Conservation (phyloP, 1,139 yeast species). For the Taphrina pruni region DNA sequence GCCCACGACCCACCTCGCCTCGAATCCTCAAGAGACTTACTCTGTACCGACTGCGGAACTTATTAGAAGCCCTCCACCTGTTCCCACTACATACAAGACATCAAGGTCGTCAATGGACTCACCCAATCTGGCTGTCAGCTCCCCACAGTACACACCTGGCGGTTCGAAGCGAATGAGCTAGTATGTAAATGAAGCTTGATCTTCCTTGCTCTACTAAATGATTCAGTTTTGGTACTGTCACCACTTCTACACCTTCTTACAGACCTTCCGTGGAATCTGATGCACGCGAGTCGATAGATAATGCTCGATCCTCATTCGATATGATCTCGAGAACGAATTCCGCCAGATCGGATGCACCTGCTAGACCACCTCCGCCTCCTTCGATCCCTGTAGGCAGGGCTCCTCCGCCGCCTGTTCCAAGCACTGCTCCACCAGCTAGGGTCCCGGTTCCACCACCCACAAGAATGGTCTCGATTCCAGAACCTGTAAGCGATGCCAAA, state of each 20-base stretch:
- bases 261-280: slow-evolving; percentile 9
- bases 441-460: slow-evolving; percentile 38
- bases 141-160: slow-evolving; percentile 15
- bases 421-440: slow-evolving; percentile 47
- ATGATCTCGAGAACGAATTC: slow-evolving; percentile 19
- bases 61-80: slow-evolving; percentile 26
- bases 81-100: slow-evolving; percentile 18
- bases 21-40: slow-evolving; percentile 41
- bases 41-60: neutral
- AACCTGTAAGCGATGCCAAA: slow-evolving; percentile 4
- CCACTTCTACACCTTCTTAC: slow-evolving; percentile 1
- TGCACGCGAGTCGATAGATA: slow-evolving; percentile 3
- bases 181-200: neutral
- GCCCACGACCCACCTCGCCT: slow-evolving; percentile 39
- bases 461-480: slow-evolving; percentile 36
- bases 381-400: slow-evolving; percentile 47
- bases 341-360: slow-evolving; percentile 8
- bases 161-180: slow-evolving; percentile 23
- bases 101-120: slow-evolving; percentile 5
- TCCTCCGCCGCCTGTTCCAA: slow-evolving; percentile 47
- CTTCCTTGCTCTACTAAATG: neutral
- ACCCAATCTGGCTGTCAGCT: neutral
- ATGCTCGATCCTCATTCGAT: slow-evolving; percentile 11
- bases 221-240: neutral
- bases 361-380: slow-evolving; percentile 47